A percentile compares a stretch with the other conserved stretches of the same genome.
Evolutionary conservation across 208 protist genomes (phyloP).

Genomic region (Acanthamoeba culbertsoni): DNA sequence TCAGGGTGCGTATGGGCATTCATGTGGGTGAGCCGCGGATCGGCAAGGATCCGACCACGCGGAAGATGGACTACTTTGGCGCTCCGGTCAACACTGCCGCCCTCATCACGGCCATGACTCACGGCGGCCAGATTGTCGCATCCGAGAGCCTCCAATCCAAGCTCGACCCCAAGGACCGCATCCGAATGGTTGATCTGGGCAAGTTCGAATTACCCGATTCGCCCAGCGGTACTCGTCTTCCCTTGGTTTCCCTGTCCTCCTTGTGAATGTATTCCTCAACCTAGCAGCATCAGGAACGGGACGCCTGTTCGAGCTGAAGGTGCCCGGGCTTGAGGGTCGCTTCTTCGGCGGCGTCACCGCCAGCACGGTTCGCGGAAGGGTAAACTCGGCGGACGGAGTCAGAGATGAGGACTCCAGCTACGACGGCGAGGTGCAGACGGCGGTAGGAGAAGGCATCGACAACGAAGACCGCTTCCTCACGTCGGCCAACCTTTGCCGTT

Average conservation of each 20-base stretch:
- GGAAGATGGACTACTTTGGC: not conserved
- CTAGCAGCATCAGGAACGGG: not conserved
- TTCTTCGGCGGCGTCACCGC: not conserved
- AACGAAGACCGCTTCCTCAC: slow-evolving; percentile 27
- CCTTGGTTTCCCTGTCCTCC: too few relatives aligned
- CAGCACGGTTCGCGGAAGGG: not conserved
- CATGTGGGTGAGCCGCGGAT: not conserved
- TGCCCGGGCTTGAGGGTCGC: not conserved
- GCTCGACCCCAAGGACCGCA: not conserved
- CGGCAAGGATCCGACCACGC: not conserved
- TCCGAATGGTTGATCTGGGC: not conserved
- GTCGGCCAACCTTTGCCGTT: not conserved
- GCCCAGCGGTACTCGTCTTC: not conserved
- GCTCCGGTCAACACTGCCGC: not conserved
- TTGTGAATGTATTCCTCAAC: too few relatives aligned
- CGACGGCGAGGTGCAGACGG: not conserved
- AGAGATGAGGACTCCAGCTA: not conserved
- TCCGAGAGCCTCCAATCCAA: not conserved
- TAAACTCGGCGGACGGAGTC: not conserved
- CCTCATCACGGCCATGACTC: not conserved
- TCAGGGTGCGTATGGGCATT: slow-evolving; percentile 55
- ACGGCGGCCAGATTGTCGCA: not conserved
- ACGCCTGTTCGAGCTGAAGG: not conserved
- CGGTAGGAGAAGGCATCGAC: not conserved
- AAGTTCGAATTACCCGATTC: not conserved